A percentile compares a stretch with the other conserved stretches of the same genome.
Evolutionary conservation across 1,284 basidiomycete genomes (phyloP).

Genomic region (Ganoderma resinaceum): DNA sequence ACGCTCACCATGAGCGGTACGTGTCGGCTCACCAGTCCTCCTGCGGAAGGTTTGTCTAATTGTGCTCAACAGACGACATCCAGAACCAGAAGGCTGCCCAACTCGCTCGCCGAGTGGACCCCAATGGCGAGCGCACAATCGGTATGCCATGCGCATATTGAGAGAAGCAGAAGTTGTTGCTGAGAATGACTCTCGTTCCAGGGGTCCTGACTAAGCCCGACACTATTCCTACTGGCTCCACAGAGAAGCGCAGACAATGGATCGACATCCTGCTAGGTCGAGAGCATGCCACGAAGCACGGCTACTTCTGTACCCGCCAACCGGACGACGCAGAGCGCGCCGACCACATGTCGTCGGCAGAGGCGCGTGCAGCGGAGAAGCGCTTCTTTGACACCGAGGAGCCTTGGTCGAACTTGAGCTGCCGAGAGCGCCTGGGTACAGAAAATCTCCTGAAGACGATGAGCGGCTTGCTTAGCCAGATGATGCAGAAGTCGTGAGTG

Average conservation of each 20-base stretch:
- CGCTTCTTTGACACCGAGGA: conserved; percentile 45
- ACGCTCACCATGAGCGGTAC: conserved; percentile 68
- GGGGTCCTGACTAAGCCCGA: conserved; percentile 75
- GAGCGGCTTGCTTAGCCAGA: conserved; percentile 55
- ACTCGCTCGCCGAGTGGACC: conserved; percentile 59
- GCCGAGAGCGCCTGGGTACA: conserved; percentile 46
- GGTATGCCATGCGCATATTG: conserved; percentile 43
- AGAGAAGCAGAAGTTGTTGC: neutral
- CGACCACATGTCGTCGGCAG: conserved; percentile 42
- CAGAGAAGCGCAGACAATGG: conserved; percentile 45
- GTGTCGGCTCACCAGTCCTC: neutral
- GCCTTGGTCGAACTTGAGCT: neutral
- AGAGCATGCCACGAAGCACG: conserved; percentile 52
- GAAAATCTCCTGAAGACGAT: conserved; percentile 58
- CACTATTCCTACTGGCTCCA: conserved; percentile 44
- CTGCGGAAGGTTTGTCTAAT: neutral
- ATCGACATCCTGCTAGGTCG: conserved; percentile 56
- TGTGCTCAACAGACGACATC: conserved; percentile 57
- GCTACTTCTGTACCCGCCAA: conserved; percentile 71
- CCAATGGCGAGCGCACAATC: conserved; percentile 61
- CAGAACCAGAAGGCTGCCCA: conserved; percentile 65
- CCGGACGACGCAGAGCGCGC: conserved; percentile 62
- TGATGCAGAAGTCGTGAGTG: conserved; percentile 13
- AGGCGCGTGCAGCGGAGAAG: conserved; percentile 48
- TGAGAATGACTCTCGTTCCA: conserved; percentile 37